phyloP scores from a whole-genome alignment of 2,329 filamentous ascomycete genomes.

The Nigrospora osmanthi region DNA sequence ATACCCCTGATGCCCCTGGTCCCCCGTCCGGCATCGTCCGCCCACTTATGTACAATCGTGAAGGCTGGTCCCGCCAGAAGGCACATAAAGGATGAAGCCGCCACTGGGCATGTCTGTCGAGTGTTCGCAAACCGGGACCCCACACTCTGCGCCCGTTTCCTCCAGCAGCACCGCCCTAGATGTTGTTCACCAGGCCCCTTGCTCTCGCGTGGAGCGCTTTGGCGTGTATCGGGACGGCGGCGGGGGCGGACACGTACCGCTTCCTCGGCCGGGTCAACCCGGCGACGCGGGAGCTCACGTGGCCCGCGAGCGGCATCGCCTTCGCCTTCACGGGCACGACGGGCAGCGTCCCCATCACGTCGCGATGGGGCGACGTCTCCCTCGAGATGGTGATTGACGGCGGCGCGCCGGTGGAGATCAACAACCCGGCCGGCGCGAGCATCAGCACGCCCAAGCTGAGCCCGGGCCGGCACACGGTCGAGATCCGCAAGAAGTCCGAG shows the following conservation, averaged over 20 bases:
- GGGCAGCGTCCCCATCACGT: slow-evolving; percentile 24
- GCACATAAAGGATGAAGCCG: too few species aligned
- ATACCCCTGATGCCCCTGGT: too few species aligned
- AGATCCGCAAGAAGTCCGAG: slow-evolving; percentile 30
- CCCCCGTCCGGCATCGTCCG: too few species aligned
- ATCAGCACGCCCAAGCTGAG: slow-evolving; percentile 22
- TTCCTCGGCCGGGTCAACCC: slow-evolving; percentile 33
- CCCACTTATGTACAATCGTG: too few species aligned
- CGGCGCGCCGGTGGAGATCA: slow-evolving; percentile 16
- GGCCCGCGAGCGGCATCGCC: slow-evolving; percentile 32
- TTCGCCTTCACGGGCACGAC: slow-evolving; percentile 31
- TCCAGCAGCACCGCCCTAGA: not conserved
- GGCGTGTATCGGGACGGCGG: not conserved
- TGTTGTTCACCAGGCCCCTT: not conserved
- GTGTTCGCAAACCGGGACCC: too few species aligned
- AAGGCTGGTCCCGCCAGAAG: too few species aligned
- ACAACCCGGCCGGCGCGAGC: slow-evolving; percentile 17
- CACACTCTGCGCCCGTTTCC: too few species aligned
- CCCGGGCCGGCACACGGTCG: slow-evolving; percentile 25
- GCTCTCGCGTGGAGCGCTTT: not conserved
- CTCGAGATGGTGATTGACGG: slow-evolving; percentile 25
- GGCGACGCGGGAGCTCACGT: slow-evolving; percentile 31
- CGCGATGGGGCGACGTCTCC: slow-evolving; percentile 22
- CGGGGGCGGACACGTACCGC: slow-evolving; percentile 1
- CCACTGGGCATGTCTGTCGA: too few species aligned